Conservation (phyloP, 257 asterid genomes). For the Nicotiana sylvestris region DNA sequence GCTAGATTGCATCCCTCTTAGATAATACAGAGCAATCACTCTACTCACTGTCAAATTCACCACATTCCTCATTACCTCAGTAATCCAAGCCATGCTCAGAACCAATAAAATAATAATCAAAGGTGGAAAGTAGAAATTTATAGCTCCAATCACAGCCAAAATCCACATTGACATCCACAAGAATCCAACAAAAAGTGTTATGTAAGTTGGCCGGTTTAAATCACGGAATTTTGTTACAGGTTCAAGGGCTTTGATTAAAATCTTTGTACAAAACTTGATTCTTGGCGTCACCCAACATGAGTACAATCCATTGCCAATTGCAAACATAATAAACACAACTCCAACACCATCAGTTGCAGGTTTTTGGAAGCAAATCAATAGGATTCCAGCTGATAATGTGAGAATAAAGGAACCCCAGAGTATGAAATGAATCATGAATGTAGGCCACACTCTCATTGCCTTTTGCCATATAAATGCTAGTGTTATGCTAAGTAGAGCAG, state of each 20-base stretch:
- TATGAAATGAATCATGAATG: constrained; percentile 74
- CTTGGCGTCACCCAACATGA: constrained; percentile 95
- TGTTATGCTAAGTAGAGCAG: constrained; percentile 72
- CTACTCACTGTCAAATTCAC: constrained; percentile 80
- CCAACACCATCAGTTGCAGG: constrained; percentile 84
- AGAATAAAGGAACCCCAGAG: constrained; percentile 80
- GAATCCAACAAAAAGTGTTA: constrained; percentile 81
- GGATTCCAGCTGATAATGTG: constrained; percentile 72
- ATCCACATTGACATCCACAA: constrained; percentile 94
- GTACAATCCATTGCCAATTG: constrained; percentile 84
- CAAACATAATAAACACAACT: constrained; percentile 47
- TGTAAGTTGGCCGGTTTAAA: constrained; percentile 71
- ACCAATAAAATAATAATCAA: constrained; percentile 53
- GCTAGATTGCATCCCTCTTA: constrained; percentile 88
- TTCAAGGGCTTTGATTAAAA: constrained; percentile 70
- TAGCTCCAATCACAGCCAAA: constrained; percentile 74
- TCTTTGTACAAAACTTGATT: constrained; percentile 62
- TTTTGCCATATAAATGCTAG: constrained; percentile 90
- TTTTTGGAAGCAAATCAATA: constrained; percentile 76
- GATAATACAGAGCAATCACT: constrained; percentile 80
- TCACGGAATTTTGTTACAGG: constrained; percentile 71
- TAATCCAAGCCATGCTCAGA: constrained; percentile 73
- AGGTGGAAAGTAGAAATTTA: constrained; percentile 68
- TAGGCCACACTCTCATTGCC: constrained; percentile 79
- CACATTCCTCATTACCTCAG: constrained; percentile 99